These are phyloP conservation scores for Kazachstania psychrophila DNA, from an alignment of 805 yeast genomes.

Conservation along the genomic window DNA sequence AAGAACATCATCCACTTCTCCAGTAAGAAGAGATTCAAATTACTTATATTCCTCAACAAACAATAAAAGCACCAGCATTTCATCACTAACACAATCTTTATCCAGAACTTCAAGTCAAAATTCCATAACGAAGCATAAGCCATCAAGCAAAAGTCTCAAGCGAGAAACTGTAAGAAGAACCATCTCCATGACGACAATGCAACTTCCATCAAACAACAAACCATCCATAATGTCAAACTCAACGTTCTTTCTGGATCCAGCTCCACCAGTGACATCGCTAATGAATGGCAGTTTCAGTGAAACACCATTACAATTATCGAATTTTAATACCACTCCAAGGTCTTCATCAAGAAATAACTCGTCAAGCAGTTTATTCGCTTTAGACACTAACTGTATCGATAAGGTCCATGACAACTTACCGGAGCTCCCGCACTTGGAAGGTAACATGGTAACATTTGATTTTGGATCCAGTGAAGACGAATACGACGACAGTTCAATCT, in stretches of 20 bases:
- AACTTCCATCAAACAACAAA: constrained; percentile 5
- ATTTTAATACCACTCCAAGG: constrained; percentile 23
- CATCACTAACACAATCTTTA: neutral
- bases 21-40: neutral
- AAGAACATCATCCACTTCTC: neutral
- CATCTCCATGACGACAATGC: constrained; percentile 13
- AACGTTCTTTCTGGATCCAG: constrained; percentile 26
- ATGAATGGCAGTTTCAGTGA: constrained; percentile 29
- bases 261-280: constrained; percentile 22
- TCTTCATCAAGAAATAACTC: constrained; percentile 21
- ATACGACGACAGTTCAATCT: neutral
- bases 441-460: constrained; percentile 1
- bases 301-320: constrained; percentile 26
- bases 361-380: neutral
- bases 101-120: neutral
- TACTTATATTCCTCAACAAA: neutral
- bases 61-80: neutral
- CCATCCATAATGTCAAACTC: constrained; percentile 15
- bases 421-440: neutral
- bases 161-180: constrained; percentile 23
- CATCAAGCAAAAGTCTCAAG: neutral
- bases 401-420: neutral
- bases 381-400: neutral
- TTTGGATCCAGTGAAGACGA: constrained; percentile 1
- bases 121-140: neutral